phyloP scores from a whole-genome alignment of 495 filamentous ascomycete genomes.

The Aspergillus biplanus region DNA sequence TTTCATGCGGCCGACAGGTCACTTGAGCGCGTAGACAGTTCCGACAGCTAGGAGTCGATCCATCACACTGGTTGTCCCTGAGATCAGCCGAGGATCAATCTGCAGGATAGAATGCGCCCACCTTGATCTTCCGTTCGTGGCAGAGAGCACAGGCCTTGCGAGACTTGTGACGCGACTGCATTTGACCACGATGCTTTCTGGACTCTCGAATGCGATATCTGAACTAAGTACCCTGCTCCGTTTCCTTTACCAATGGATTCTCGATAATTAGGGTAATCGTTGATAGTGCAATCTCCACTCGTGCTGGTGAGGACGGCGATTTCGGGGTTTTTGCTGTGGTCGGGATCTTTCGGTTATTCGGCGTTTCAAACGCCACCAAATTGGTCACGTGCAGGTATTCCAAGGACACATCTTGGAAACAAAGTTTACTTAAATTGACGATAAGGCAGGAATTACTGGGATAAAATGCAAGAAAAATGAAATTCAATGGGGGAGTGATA shows the following conservation, averaged over 20 bases:
- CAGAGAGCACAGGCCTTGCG: constrained; percentile 12
- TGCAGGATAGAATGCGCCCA: not conserved
- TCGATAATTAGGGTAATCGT: too few relatives aligned
- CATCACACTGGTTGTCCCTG: constrained; percentile 1
- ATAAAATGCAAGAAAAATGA: too few relatives aligned
- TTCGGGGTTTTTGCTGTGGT: not conserved
- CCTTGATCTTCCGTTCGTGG: constrained; percentile 10
- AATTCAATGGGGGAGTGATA: too few relatives aligned
- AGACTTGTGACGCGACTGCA: constrained; percentile 8
- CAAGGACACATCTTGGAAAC: too few relatives aligned
- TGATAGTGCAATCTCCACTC: too few relatives aligned
- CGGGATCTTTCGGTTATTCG: not conserved
- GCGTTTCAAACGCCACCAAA: not conserved
- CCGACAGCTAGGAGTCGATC: constrained; percentile 4
- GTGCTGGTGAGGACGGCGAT: not conserved
- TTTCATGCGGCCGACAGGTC: constrained; percentile 1
- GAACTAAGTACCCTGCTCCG: too few relatives aligned
- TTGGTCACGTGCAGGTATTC: too few relatives aligned
- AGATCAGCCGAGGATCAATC: not conserved
- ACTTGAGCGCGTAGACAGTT: constrained; percentile 8
- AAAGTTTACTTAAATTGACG: too few relatives aligned
- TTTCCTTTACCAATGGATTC: too few relatives aligned
- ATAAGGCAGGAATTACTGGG: too few relatives aligned
- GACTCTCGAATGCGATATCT: too few relatives aligned
- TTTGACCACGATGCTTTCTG: not conserved